phyloP scores from a whole-genome alignment of 495 filamentous ascomycete genomes.

The Entonaema liquescens region DNA sequence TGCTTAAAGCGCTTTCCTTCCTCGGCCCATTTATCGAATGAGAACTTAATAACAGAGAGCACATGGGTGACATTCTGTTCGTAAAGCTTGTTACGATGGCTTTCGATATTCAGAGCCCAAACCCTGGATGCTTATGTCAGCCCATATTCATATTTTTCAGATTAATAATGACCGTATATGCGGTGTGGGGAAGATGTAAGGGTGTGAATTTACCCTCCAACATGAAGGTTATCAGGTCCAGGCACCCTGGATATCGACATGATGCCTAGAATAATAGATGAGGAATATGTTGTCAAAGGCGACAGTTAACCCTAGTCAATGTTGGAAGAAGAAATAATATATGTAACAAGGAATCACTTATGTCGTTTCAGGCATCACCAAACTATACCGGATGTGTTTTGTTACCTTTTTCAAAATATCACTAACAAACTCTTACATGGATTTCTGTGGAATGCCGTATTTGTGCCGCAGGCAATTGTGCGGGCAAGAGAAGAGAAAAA shows the following conservation, averaged over 20 bases:
- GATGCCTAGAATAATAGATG: not conserved
- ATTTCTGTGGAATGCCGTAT: not conserved
- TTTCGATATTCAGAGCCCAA: conserved; percentile 66
- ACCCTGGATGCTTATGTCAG: conserved; percentile 64
- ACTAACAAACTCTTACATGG: not conserved
- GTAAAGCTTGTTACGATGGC: conserved; percentile 69
- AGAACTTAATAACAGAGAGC: conserved; percentile 73
- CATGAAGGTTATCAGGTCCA: conserved; percentile 69
- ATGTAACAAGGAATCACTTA: not conserved
- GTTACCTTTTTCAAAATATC: not conserved
- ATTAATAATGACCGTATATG: not conserved
- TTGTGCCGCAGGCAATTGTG: not conserved
- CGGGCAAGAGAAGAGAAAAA: not conserved
- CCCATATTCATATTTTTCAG: conserved; percentile 1
- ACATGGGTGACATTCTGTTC: conserved; percentile 86
- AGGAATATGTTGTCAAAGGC: not conserved
- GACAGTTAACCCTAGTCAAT: not conserved
- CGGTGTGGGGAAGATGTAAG: conserved; percentile 13
- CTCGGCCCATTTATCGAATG: conserved; percentile 48
- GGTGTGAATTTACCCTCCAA: conserved; percentile 75
- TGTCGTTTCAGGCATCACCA: too few relatives aligned
- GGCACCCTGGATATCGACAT: conserved; percentile 41
- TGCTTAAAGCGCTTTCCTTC: conserved; percentile 68
- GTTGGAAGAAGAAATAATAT: not conserved
- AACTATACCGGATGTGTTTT: too few relatives aligned